These are phyloP conservation scores for Macrotyloma uniflorum DNA, from an alignment of 306 rosid genomes.

Conservation along the genomic window DNA sequence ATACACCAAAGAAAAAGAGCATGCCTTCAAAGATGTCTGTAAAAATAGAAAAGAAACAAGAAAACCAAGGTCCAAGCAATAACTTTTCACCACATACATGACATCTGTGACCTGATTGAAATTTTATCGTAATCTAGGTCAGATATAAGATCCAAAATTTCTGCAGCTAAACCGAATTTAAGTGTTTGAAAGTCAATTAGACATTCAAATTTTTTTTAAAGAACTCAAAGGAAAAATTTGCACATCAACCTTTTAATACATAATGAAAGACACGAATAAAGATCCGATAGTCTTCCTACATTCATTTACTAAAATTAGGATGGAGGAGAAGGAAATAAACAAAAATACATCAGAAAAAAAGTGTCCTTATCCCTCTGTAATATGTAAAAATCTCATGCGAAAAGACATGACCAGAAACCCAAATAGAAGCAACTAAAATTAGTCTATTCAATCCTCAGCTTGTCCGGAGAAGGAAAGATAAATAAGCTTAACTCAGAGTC, in stretches of 20 bases:
- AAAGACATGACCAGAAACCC: conserved; percentile 9
- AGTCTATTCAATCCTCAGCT: neutral
- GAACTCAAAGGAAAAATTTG: neutral
- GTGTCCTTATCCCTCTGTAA: neutral
- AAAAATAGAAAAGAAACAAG: neutral
- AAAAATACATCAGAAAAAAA: conserved; percentile 20
- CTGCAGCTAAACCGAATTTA: conserved; percentile 17
- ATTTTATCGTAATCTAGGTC: neutral
- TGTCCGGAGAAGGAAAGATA: neutral
- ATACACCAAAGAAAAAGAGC: conserved; percentile 28
- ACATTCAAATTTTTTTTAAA: neutral
- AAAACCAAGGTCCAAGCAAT: conserved; percentile 10
- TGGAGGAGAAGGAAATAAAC: conserved; percentile 20
- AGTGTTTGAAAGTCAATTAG: conserved; percentile 7
- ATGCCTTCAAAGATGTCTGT: conserved; percentile 7
- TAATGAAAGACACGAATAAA: conserved; percentile 1
- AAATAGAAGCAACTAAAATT: conserved; percentile 16
- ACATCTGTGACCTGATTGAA: neutral
- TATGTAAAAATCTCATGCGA: neutral
- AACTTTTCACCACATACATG: conserved; percentile 20
- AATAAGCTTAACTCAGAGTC: neutral
- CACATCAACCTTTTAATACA: neutral
- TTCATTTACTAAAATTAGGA: neutral
- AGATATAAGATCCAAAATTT: conserved; percentile 12
- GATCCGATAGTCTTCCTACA: neutral